These are phyloP conservation scores for Boletales sp. DNA, from an alignment of 768 basidiomycete species.

Conservation along the genomic window DNA sequence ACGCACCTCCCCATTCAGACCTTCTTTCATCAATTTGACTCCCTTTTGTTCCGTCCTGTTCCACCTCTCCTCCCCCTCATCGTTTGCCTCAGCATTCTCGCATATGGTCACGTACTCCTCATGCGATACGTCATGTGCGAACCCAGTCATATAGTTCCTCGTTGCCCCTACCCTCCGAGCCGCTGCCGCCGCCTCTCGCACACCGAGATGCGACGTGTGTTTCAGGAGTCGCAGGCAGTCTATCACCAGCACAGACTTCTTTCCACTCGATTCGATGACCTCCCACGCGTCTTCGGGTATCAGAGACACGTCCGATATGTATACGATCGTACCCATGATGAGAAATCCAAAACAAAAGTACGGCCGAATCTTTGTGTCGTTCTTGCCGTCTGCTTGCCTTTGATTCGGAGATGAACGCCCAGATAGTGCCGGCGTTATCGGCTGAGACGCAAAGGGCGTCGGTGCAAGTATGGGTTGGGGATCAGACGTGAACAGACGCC, in stretches of 20 bases:
- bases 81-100: conserved; percentile 39
- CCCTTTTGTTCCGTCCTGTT: conserved; percentile 39
- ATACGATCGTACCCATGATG: conserved; percentile 61
- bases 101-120: conserved; percentile 71
- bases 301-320: conserved; percentile 79
- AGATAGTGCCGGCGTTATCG: conserved; percentile 32
- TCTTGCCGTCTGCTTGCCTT: conserved; percentile 2
- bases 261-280: conserved; percentile 32
- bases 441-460: conserved; percentile 37
- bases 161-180: conserved; percentile 55
- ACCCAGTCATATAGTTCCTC: conserved; percentile 71
- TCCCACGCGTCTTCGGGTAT: conserved; percentile 75
- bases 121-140: conserved; percentile 74
- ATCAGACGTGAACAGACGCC: conserved; percentile 52
- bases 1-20: conserved; percentile 37
- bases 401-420: conserved; percentile 29
- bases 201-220: conserved; percentile 79
- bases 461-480: conserved; percentile 38
- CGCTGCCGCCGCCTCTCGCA: conserved; percentile 56
- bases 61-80: conserved; percentile 13
- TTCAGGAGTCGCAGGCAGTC: conserved; percentile 67
- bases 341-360: conserved; percentile 70
- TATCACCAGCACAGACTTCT: conserved; percentile 58
- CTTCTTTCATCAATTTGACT: conserved; percentile 45
- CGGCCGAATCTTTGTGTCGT: conserved; percentile 38